Evolutionary conservation across 805 yeast genomes (phyloP), one percentile per base, ranked within the genome.

Genomic region (Saccharomyces cerevisiae): DNA sequence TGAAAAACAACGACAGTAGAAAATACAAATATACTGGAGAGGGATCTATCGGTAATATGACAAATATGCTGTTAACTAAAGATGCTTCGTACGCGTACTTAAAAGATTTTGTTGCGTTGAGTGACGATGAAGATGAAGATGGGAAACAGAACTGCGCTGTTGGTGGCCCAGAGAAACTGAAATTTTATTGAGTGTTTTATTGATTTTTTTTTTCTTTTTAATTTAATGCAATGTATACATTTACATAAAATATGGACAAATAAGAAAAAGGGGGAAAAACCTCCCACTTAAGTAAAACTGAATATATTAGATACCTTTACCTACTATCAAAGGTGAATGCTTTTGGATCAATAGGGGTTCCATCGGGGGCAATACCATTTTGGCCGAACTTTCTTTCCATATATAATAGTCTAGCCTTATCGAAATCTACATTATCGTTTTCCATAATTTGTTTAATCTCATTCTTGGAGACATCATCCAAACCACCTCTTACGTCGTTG

Each of bases 311-410:
- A 31, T 31, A 1, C 36, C 36, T 31, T 31, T 8, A 6, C n/a
- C 36, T 13, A 28, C n/a, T 54, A 27, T 60, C 56, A 53, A 79
- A 79, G 0, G 82, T 78, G 2, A 84, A 80, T 1, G 85, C 78
- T 58, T 78, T 80, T 1, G 90, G 88, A 58, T 85, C 91, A 43
- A 74, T 58, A 0, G 91, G 91, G 50, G 79, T 68, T 0, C 92
- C 92, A 65, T 84, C 84, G 0, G 80, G 76, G 2, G 79, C 85
- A 46, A 87, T 81, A 10, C 75, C 77, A 63, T 84, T 77, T 14
- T 71, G 66, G 1, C 73, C 71, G 65, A 87, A 74, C 57, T 70
- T 70, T 14, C 66, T 58, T 51, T 71, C 73, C 4, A 80, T 77
- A 62, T 78, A 83, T 52, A 74, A 62, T 3, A 79, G 66, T 56